Conservation (phyloP, 2,329 filamentous ascomycete genomes). For the Colletotrichum tropicicola region DNA sequence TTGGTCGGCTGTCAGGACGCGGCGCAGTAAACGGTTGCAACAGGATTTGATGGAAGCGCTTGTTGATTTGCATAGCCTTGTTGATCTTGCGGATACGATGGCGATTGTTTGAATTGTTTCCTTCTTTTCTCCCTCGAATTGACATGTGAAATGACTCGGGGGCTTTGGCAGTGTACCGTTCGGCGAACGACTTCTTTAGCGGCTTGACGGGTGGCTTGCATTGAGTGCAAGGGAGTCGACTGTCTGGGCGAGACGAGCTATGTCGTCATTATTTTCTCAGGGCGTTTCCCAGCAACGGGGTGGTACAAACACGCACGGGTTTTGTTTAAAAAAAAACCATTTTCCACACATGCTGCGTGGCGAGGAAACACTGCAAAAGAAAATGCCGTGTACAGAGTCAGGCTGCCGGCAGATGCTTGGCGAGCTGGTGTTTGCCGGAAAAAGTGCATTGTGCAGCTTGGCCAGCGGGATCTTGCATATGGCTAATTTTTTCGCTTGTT, state of each 20-base stretch:
- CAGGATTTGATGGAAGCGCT: conserved; percentile 3
- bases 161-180: neutral
- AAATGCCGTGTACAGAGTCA: neutral
- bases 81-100: neutral
- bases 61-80: neutral
- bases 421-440: neutral
- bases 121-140: neutral
- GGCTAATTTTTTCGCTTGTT: conserved; percentile 4
- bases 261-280: neutral
- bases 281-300: neutral
- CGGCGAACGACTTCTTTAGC: too few species aligned
- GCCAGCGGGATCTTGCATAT: conserved; percentile 10
- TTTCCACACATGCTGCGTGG: too few species aligned
- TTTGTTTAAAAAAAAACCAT: too few species aligned
- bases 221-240: neutral
- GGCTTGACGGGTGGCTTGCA: conserved; percentile 7
- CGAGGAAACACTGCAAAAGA: neutral
- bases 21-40: neutral
- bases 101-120: neutral
- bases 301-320: neutral
- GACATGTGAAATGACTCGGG: conserved; percentile 14
- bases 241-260: neutral
- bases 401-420: neutral
- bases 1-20: neutral
- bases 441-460: neutral